Percentiles rank a stretch among this genome's conserved stretches.
phyloP scores from a whole-genome alignment of 768 basidiomycete genomes.

The Gelatoporia subvermispora region DNA sequence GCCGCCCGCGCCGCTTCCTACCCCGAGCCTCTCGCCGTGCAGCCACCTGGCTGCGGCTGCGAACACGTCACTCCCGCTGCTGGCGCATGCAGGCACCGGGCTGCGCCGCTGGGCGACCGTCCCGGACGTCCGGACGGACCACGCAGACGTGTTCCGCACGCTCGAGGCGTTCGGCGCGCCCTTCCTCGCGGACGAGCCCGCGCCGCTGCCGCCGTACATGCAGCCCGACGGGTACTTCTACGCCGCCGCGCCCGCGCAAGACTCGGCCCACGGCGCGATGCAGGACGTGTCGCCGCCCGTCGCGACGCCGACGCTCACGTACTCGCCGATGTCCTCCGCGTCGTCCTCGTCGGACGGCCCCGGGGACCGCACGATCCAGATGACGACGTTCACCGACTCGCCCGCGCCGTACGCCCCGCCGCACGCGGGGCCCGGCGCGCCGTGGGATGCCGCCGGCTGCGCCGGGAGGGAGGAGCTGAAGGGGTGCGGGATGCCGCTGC shows the following conservation, averaged over 20 bases:
- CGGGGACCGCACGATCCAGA: constrained; percentile 22
- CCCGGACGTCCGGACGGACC: not conserved
- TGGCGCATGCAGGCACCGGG: not conserved
- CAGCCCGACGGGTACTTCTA: constrained; percentile 5
- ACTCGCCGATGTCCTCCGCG: constrained; percentile 23
- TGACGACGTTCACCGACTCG: constrained; percentile 14
- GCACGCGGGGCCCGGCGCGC: no score
- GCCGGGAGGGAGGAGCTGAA: no score
- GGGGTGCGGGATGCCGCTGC: no score
- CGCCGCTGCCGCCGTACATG: not conserved
- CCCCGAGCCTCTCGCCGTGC: not conserved
- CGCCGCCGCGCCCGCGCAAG: constrained; percentile 1
- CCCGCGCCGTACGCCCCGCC: constrained; percentile 4
- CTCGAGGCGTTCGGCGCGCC: constrained; percentile 2
- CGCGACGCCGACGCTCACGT: constrained; percentile 20
- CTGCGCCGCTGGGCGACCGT: constrained; percentile 4
- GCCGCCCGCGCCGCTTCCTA: not conserved
- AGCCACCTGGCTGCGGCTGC: not conserved
- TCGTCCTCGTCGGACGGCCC: constrained; percentile 24
- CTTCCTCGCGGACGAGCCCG: not conserved
- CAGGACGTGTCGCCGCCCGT: constrained; percentile 16
- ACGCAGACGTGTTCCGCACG: not conserved
- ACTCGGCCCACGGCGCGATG: constrained; percentile 1
- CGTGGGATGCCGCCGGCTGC: no score
- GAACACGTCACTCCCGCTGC: not conserved